phyloP scores from a whole-genome alignment of 352 stramenopile species.

The Chrysophaeum taylorii region DNA sequence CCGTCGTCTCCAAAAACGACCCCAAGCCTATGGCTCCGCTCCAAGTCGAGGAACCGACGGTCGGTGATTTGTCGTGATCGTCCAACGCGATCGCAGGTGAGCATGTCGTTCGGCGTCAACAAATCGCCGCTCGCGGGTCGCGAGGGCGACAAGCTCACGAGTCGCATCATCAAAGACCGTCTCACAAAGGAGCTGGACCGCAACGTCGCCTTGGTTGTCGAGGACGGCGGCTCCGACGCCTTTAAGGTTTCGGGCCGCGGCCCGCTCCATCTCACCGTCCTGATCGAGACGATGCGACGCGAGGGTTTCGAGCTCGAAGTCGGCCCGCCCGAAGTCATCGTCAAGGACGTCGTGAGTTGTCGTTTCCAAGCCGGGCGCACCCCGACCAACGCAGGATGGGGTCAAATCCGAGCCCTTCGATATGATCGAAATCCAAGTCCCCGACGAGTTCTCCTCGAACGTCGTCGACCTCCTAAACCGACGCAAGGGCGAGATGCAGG shows the following conservation, averaged over 20 bases:
- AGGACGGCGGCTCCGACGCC: conserved; percentile 76
- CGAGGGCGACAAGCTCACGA: conserved; percentile 97
- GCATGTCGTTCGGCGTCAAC: conserved; percentile 97
- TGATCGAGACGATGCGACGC: conserved; percentile 98
- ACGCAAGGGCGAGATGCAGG: conserved; percentile 79
- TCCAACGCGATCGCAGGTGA: too few relatives aligned
- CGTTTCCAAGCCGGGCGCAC: too few relatives aligned
- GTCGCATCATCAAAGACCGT: conserved; percentile 91
- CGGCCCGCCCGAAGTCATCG: conserved; percentile 90
- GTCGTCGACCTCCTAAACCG: conserved; percentile 90
- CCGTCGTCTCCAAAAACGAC: conserved; percentile 57
- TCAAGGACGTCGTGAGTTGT: conserved; percentile 68
- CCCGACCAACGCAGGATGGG: too few relatives aligned
- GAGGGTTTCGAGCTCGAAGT: conserved; percentile 98
- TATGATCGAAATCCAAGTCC: conserved; percentile 63
- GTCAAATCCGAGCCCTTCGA: conserved; percentile 62
- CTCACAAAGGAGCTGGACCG: conserved; percentile 90
- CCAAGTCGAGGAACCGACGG: conserved; percentile 78
- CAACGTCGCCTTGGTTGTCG: conserved; percentile 90
- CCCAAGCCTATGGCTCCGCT: conserved; percentile 58
- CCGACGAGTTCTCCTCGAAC: conserved; percentile 25
- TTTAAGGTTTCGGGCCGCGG: conserved; percentile 94
- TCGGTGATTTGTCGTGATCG: too few relatives aligned
- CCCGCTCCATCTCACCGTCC: conserved; percentile 93
- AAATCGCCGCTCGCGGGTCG: conserved; percentile 88